phyloP scores from a whole-genome alignment of 2,329 filamentous ascomycete genomes.

The Plenodomus tracheiphilus region DNA sequence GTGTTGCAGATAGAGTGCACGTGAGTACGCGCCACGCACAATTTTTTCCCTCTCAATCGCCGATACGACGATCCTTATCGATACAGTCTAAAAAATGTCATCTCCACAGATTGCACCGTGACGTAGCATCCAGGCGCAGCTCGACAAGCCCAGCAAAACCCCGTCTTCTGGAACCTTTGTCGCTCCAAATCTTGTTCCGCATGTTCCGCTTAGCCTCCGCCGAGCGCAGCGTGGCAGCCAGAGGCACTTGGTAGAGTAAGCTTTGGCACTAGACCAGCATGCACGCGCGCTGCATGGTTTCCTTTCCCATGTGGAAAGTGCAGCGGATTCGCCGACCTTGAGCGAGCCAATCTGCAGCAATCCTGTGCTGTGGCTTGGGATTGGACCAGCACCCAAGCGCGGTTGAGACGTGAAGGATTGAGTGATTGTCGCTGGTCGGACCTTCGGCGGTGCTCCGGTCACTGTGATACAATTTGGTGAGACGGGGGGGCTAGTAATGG shows the following conservation, averaged over 20 bases:
- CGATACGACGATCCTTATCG: background rate
- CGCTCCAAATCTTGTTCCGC: conserved; percentile 8
- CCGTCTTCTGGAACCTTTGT: conserved; percentile 12
- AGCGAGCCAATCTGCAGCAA: conserved; percentile 3
- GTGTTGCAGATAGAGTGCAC: conserved; percentile 8
- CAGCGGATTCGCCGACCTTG: conserved; percentile 12
- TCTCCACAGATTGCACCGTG: background rate
- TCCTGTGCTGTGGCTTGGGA: background rate
- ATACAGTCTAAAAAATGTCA: background rate
- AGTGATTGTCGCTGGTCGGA: background rate
- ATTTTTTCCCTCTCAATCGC: background rate
- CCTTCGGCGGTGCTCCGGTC: background rate
- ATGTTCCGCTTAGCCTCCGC: conserved; percentile 8
- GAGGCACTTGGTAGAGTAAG: background rate
- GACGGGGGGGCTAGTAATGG: background rate
- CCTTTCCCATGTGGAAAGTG: conserved; percentile 1
- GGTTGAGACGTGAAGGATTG: conserved; percentile 3
- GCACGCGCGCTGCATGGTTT: conserved; percentile 1
- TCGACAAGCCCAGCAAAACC: background rate
- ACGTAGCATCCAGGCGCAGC: background rate
- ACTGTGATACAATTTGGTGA: background rate
- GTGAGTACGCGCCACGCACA: conserved; percentile 4
- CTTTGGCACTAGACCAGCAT: conserved; percentile 2
- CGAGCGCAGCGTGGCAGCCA: conserved; percentile 1
- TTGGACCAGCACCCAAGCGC: conserved; percentile 1